Evolutionary conservation across 371 early-diverging fungal genomes (phyloP), one percentile per base, ranked within the genome.

Genomic region (Saksenaea vasiformis): DNA sequence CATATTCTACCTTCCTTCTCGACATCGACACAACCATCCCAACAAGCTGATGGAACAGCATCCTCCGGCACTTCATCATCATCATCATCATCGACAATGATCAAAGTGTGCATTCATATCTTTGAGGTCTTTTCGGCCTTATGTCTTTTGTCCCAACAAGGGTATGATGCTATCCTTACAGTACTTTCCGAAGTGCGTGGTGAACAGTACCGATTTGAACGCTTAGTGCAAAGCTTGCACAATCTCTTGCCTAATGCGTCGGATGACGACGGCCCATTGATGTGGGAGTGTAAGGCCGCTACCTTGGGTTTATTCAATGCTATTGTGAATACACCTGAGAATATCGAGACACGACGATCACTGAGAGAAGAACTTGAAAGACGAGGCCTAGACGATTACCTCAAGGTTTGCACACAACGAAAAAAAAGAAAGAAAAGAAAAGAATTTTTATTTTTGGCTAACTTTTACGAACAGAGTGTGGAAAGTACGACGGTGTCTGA

Each of bases 181-280:
- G 74, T 83, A 1, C 67, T 89, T 8, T 87, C 88, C 0, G 84
- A 86, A 37, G 79, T 87, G 28, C 79, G 78, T 56, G 84, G 84
- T 10, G 90, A 89, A 38, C 81, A 85, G 17, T 89, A 80, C 61
- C 75, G 90, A 37, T 89, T 89, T 70, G 86, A 87, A 44, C 78
- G 85, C 14, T 67, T 87, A 0, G 68, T 89, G 1, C 74, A 83
- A 31, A 74, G 79, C 1, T 51, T 89, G 19, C 61, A 70, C n/a
- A 68, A 62, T 15, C 58, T 68, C 28, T 24, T 56, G 14, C 15
- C 61, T 7, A 53, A 38, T 38, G 3, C 56, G 38, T 22, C 59
- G 26, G 28, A 60, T 53, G 14, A 70, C 7, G 54, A 62, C 34
- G 54, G 53, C 15, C 15, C 35, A 5, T 35, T 70, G 26, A 66